Base-by-base conservation (phyloP, 352 stramenopile genomes). In the Pelagophyceae sp. region DNA sequence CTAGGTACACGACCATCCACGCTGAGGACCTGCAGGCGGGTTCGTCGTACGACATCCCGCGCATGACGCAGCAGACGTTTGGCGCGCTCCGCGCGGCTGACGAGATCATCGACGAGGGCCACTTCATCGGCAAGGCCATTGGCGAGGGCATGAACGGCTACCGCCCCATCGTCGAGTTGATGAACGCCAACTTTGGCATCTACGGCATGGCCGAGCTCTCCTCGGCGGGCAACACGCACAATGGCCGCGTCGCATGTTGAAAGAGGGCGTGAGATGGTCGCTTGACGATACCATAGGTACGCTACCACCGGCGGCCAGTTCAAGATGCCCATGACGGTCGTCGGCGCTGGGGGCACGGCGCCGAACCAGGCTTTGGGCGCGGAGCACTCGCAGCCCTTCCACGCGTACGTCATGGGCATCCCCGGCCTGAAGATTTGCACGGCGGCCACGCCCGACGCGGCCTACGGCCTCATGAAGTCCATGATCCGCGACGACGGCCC, bases 171-270 rank as follows among this genome's bases (percentile, higher is more conserved):
- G 87, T 94, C 51, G 90, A 95, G 82, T 83, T 95, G 37, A 95
- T 95, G 90, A 95, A 95, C 82, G 93, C 90, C 6, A 95, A 95
- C 83, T 95, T 95, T 80, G 90, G 90, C 77, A 95, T 95, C 79
- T 95, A 92, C 80, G 90, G 90, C 72, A 93, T 95, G 89, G 89
- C 90, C 37, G 90, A 95, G 82, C 75, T 87, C 27, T 82, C 72
- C 40, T 84, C 77, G 35, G 82, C 83, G 20, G 61, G 76, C 15
- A 76, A 79, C n/a, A 76, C 76, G n/a, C n/a, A n/a, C n/a, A n/a
- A n/a, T n/a, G n/a, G n/a, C n/a, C n/a, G n/a, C n/a, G n/a, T n/a
- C n/a, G n/a, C n/a, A n/a, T n/a, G n/a, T n/a, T n/a, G n/a, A n/a
- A n/a, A n/a, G n/a, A n/a, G n/a, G n/a, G n/a, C n/a, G n/a, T n/a